These are phyloP conservation scores for Garcia nutans DNA, from an alignment of 345 rosid genomes.

Conservation along the genomic window DNA sequence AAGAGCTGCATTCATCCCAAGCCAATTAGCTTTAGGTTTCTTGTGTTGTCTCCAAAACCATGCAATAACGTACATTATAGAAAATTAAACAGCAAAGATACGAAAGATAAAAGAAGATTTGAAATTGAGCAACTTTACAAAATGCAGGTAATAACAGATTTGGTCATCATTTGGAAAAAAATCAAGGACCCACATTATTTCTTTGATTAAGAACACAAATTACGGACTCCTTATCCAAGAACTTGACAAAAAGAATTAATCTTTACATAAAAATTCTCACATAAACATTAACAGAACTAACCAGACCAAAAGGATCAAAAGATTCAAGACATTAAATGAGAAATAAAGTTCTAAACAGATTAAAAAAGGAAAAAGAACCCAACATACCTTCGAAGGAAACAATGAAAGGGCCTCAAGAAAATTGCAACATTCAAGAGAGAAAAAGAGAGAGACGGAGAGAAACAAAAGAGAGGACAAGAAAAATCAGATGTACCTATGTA, in stretches of 20 bases:
- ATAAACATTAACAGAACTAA: neutral
- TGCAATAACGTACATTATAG: neutral
- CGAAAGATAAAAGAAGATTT: no score
- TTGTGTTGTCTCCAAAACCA: no score
- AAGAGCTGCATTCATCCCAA: neutral
- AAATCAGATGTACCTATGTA: neutral
- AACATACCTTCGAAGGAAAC: slow-evolving; percentile 20
- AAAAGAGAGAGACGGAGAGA: slow-evolving; percentile 8
- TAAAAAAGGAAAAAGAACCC: neutral
- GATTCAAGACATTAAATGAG: neutral
- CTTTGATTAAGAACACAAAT: neutral
- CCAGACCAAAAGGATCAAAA: neutral
- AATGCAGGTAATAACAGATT: slow-evolving; percentile 6
- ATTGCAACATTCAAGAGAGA: neutral
- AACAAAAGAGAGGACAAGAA: neutral
- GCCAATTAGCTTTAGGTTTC: no score
- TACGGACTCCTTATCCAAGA: neutral
- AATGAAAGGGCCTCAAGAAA: neutral
- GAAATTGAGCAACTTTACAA: slow-evolving; percentile 1
- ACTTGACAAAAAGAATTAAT: neutral
- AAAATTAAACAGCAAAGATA: neutral
- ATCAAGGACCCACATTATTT: neutral
- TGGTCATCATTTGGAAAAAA: neutral
- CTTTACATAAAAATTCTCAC: neutral
- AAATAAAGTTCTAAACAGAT: neutral